Conservation (phyloP, 768 basidiomycete genomes). For the Tubosaeta sp. region DNA sequence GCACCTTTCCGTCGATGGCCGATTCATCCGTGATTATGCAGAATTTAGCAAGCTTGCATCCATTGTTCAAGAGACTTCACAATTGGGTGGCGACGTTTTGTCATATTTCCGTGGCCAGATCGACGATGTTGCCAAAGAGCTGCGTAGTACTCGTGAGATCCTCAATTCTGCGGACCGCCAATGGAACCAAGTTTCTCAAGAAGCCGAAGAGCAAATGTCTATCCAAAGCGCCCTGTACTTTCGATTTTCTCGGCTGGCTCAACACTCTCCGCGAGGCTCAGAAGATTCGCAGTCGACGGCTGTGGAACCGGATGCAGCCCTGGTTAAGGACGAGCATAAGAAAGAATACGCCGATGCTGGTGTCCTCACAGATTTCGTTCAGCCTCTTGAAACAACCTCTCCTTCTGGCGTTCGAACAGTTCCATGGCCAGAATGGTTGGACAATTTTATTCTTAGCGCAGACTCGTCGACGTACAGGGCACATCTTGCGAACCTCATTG, state of each 20-base stretch:
- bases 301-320: slow-evolving; percentile 29
- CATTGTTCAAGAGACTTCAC: slow-evolving; percentile 45
- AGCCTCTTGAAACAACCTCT: slow-evolving; percentile 15
- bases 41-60: slow-evolving; percentile 43
- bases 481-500: slow-evolving; percentile 32
- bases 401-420: slow-evolving; percentile 25
- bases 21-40: slow-evolving; percentile 34
- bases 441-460: slow-evolving; percentile 32
- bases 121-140: slow-evolving; percentile 46
- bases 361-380: slow-evolving; percentile 19
- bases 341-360: slow-evolving; percentile 17
- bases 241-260: slow-evolving; percentile 15
- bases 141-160: slow-evolving; percentile 43
- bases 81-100: slow-evolving; percentile 44
- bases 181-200: slow-evolving; percentile 40
- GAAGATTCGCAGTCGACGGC: slow-evolving; percentile 60
- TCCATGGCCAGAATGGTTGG: slow-evolving; percentile 41
- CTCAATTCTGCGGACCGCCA: slow-evolving; percentile 42
- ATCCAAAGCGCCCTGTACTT: slow-evolving; percentile 1
- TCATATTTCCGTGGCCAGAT: slow-evolving; percentile 50
- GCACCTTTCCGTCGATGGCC: slow-evolving; percentile 40
- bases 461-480: slow-evolving; percentile 35
- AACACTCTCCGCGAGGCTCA: slow-evolving; percentile 53
- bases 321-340: slow-evolving; percentile 13
- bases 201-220: slow-evolving; percentile 42